phyloP scores from a whole-genome alignment of 78 protist genomes.

The Dictyostelium purpureum region DNA sequence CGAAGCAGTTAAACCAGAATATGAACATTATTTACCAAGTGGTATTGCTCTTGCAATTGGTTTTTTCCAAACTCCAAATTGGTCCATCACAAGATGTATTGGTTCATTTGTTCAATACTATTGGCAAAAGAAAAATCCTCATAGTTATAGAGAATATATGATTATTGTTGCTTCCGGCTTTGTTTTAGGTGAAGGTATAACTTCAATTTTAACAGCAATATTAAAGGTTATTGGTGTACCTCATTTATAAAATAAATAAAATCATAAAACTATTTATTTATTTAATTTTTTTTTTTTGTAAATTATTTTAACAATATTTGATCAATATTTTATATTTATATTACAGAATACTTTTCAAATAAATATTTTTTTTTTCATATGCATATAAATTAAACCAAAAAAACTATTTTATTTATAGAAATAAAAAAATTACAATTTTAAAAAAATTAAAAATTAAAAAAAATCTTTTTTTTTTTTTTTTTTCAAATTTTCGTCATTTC shows the following conservation, averaged over 20 bases:
- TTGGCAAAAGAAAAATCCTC: conserved; percentile 18
- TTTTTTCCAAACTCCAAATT: conserved; percentile 84
- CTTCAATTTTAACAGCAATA: conserved; percentile 79
- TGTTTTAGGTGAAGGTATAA: conserved; percentile 90
- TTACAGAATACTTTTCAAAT: no score
- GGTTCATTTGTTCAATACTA: conserved; percentile 74
- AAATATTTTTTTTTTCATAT: no score
- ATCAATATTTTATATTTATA: no score
- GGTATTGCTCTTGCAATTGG: conserved; percentile 88
- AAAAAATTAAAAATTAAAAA: no score
- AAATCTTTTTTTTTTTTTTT: no score
- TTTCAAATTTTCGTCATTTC: no score
- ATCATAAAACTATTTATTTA: no score
- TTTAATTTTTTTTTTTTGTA: no score
- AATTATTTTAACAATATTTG: no score
- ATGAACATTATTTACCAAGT: conserved; percentile 70
- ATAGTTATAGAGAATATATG: conserved; percentile 40
- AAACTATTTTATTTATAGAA: no score
- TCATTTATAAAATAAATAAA: background rate
- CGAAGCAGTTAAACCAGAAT: conserved; percentile 22
- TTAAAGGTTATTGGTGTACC: background rate
- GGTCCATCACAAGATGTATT: conserved; percentile 72
- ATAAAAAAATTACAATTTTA: no score
- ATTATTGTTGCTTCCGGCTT: conserved; percentile 88
- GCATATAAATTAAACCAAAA: no score